Evolutionary conservation across 352 stramenopile species (phyloP).

Genomic region (Nothophytophthora sp.): DNA sequence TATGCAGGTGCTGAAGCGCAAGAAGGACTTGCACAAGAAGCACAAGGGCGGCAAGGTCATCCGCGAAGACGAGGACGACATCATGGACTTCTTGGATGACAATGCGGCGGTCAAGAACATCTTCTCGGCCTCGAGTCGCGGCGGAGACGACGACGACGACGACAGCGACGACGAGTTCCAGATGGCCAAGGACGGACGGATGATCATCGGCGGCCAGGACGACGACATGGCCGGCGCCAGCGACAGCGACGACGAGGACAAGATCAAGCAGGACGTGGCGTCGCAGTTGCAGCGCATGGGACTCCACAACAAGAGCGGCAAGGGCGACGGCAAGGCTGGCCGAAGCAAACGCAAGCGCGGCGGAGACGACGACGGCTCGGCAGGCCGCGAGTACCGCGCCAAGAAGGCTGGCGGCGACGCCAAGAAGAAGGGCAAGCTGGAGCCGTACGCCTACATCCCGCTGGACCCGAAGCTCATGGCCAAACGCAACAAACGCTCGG

Average conservation of each 20-base stretch:
- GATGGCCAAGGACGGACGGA: slow-evolving; percentile 90
- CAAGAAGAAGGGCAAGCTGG: slow-evolving; percentile 97
- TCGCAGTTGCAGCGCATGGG: slow-evolving; percentile 85
- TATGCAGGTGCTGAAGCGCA: slow-evolving; percentile 77
- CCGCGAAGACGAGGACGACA: slow-evolving; percentile 84
- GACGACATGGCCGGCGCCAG: slow-evolving; percentile 45
- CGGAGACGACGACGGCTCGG: slow-evolving; percentile 49
- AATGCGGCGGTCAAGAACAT: slow-evolving; percentile 91
- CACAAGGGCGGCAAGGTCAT: slow-evolving; percentile 79
- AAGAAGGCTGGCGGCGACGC: slow-evolving; percentile 97
- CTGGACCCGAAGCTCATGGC: slow-evolving; percentile 95
- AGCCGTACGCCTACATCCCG: slow-evolving; percentile 98
- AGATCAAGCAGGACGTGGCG: slow-evolving; percentile 84
- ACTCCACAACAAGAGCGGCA: slow-evolving; percentile 49
- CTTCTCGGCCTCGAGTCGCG: slow-evolving; percentile 34
- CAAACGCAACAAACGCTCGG: slow-evolving; percentile 85
- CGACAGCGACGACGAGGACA: slow-evolving; percentile 72
- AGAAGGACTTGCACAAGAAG: slow-evolving; percentile 80
- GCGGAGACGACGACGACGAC: slow-evolving; percentile 37
- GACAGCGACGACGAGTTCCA: slow-evolving; percentile 86
- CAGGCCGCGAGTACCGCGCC: slow-evolving; percentile 92
- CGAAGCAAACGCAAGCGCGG: slow-evolving; percentile 57
- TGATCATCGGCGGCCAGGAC: slow-evolving; percentile 78
- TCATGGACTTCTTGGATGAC: slow-evolving; percentile 93
- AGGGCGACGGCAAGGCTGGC: slow-evolving; percentile 25